These are phyloP conservation scores for Aspergillus latus DNA, from an alignment of 2,329 filamentous ascomycete species.

Conservation along the genomic window DNA sequence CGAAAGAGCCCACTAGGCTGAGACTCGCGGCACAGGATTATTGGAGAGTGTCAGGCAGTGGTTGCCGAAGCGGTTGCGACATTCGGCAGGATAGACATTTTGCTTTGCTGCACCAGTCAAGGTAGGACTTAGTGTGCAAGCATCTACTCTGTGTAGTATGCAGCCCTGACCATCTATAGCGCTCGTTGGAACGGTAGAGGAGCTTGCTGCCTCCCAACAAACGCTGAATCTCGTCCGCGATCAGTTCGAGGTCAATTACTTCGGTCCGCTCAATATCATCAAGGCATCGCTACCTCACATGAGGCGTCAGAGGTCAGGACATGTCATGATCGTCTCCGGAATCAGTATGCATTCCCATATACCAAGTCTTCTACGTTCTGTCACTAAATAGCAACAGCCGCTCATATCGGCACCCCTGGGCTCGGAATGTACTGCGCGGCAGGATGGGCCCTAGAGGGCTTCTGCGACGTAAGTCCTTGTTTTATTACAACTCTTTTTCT, in stretches of 20 bases:
- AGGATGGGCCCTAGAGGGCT: slow-evolving; percentile 93
- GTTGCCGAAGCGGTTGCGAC: slow-evolving; percentile 80
- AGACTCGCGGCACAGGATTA: slow-evolving; percentile 44
- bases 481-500: background rate
- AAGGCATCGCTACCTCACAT: slow-evolving; percentile 81
- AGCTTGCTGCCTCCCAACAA: slow-evolving; percentile 70
- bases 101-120: slow-evolving; percentile 87
- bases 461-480: slow-evolving; percentile 67
- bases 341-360: slow-evolving; percentile 57
- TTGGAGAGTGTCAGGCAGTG: slow-evolving; percentile 76
- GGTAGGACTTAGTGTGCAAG: slow-evolving; percentile 49
- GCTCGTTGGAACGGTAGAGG: slow-evolving; percentile 86
- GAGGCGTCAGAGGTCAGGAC: slow-evolving; percentile 76
- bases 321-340: slow-evolving; percentile 85
- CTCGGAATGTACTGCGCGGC: slow-evolving; percentile 88
- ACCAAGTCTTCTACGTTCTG: background rate
- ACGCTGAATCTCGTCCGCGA: slow-evolving; percentile 79
- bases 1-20: slow-evolving; percentile 10
- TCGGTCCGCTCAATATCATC: slow-evolving; percentile 94
- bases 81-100: slow-evolving; percentile 84
- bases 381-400: slow-evolving; percentile 50
- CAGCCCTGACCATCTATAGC: slow-evolving; percentile 50
- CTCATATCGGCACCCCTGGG: slow-evolving; percentile 88
- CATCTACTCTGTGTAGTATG: background rate
- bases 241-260: slow-evolving; percentile 94